These are phyloP conservation scores for Albifimbria verrucaria DNA, from an alignment of 2,329 filamentous ascomycete genomes.

Conservation along the genomic window DNA sequence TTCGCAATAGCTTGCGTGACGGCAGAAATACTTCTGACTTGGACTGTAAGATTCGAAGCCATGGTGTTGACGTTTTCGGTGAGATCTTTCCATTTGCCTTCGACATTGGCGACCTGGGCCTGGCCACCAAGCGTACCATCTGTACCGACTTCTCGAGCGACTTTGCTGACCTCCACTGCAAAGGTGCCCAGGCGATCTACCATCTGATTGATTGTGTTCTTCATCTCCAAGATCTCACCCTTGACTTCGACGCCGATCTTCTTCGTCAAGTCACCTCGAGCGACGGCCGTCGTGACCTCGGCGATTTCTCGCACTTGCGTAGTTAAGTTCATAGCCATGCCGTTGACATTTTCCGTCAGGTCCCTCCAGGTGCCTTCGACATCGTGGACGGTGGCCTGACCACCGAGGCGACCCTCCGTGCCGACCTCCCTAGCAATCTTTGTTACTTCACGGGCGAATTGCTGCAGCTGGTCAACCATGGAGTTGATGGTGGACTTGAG, in stretches of 20 bases:
- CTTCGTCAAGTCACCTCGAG: slow-evolving; percentile 88
- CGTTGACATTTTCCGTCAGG: slow-evolving; percentile 92
- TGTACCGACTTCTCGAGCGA: slow-evolving; percentile 93
- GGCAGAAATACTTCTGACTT: slow-evolving; percentile 88
- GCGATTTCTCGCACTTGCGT: slow-evolving; percentile 98
- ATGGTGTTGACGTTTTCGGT: slow-evolving; percentile 85
- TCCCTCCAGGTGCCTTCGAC: slow-evolving; percentile 98
- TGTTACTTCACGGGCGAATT: slow-evolving; percentile 95
- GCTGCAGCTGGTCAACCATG: slow-evolving; percentile 97
- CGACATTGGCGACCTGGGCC: slow-evolving; percentile 88
- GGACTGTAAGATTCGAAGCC: slow-evolving; percentile 65
- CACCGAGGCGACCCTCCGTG: slow-evolving; percentile 89
- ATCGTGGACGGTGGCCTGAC: slow-evolving; percentile 92
- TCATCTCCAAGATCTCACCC: slow-evolving; percentile 91
- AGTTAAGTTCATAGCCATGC: slow-evolving; percentile 97
- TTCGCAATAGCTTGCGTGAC: slow-evolving; percentile 94
- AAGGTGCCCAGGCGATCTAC: slow-evolving; percentile 95
- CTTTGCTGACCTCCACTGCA: slow-evolving; percentile 92
- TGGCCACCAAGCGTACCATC: slow-evolving; percentile 93
- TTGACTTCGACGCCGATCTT: slow-evolving; percentile 94
- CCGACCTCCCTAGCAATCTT: slow-evolving; percentile 95
- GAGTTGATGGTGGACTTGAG: slow-evolving; percentile 98
- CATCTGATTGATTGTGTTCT: slow-evolving; percentile 99
- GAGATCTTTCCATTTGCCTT: slow-evolving; percentile 97
- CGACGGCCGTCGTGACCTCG: slow-evolving; percentile 92